phyloP scores from a whole-genome alignment of 352 stramenopile genomes.

The Aphanomyces invadans region DNA sequence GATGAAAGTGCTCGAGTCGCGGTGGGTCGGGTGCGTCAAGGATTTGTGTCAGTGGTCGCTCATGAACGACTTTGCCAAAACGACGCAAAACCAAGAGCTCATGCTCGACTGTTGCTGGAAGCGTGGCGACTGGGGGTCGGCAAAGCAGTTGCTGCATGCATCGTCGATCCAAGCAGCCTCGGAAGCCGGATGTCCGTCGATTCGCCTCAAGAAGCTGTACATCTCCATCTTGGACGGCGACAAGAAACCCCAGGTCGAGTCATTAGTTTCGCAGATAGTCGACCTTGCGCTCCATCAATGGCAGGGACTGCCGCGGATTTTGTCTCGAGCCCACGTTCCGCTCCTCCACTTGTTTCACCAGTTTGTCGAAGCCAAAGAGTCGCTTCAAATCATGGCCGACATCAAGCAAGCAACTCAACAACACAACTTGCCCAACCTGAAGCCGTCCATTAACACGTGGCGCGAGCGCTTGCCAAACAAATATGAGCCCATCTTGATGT shows the following conservation, averaged over 20 bases:
- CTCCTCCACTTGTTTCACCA: constrained; percentile 86
- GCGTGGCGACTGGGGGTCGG: constrained; percentile 80
- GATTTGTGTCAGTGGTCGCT: constrained; percentile 90
- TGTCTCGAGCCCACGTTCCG: constrained; percentile 66
- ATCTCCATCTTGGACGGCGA: constrained; percentile 81
- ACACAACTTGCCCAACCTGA: constrained; percentile 85
- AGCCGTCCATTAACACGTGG: constrained; percentile 89
- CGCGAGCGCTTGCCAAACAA: constrained; percentile 89
- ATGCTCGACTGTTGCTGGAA: constrained; percentile 91
- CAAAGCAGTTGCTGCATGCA: constrained; percentile 60
- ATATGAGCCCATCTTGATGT: constrained; percentile 88
- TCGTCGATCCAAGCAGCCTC: constrained; percentile 31
- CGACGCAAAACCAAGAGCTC: constrained; percentile 87
- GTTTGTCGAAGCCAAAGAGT: constrained; percentile 90
- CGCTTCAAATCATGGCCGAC: constrained; percentile 86
- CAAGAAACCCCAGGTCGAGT: constrained; percentile 62
- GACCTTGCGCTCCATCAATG: constrained; percentile 83
- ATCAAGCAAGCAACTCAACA: constrained; percentile 76
- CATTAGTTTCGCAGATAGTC: constrained; percentile 55
- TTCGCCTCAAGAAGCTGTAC: constrained; percentile 77
- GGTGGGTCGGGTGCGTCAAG: constrained; percentile 87
- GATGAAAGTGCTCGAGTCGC: constrained; percentile 78
- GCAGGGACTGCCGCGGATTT: constrained; percentile 77
- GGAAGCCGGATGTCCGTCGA: constrained; percentile 65
- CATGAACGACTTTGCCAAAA: constrained; percentile 88